A percentile compares a stretch with the other conserved stretches of the same genome.
Evolutionary conservation across 192 early-diverging fungal genomes (phyloP).

Genomic region (Backusella liffmaniae): DNA sequence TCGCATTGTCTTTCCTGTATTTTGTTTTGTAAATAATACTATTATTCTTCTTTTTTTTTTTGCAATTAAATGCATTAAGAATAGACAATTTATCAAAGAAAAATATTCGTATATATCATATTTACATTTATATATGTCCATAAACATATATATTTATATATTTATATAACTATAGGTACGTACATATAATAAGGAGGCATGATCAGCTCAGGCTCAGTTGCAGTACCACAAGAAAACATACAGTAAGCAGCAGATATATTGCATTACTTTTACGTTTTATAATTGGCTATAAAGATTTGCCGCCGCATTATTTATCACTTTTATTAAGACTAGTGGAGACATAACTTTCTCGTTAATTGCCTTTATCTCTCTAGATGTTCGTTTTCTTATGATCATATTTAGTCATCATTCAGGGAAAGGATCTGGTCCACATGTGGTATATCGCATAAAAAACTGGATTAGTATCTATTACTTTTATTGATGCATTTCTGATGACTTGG

Average conservation of each 20-base stretch:
- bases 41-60: neutral
- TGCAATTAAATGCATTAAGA: neutral
- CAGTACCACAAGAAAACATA: constrained; percentile 1
- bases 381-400: constrained; percentile 4
- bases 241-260: neutral
- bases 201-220: constrained; percentile 6
- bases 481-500: neutral
- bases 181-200: constrained; percentile 3
- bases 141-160: neutral
- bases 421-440: neutral
- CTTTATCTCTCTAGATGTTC: neutral
- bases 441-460: neutral
- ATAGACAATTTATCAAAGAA: neutral
- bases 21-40: neutral
- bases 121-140: neutral
- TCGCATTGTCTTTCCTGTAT: neutral
- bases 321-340: neutral
- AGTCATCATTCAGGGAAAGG: neutral
- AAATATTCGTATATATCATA: neutral
- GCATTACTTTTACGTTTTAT: constrained; percentile 2
- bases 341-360: neutral
- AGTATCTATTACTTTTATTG: neutral
- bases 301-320: neutral
- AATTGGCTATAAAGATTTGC: neutral
- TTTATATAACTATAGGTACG: neutral